Conservation (phyloP, 2,329 filamentous ascomycete genomes). For the Colletotrichum lentis region DNA sequence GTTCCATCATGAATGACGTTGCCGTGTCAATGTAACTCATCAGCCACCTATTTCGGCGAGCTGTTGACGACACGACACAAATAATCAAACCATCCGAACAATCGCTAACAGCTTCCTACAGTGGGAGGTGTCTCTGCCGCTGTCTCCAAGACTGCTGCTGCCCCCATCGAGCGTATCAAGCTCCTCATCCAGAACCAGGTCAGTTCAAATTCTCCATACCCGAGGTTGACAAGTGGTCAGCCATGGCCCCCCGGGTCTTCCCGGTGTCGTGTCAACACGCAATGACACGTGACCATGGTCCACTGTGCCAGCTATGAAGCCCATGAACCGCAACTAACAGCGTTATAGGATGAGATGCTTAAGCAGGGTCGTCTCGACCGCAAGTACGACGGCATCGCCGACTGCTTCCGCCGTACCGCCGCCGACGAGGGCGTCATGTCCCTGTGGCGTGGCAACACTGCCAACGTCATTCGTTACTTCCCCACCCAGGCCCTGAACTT, state of each 20-base stretch:
- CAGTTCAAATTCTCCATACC: slow-evolving; percentile 53
- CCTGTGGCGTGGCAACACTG: slow-evolving; percentile 99
- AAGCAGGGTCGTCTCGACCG: slow-evolving; percentile 97
- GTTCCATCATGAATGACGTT: slow-evolving; percentile 54
- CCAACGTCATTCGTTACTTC: slow-evolving; percentile 99
- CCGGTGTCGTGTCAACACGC: slow-evolving; percentile 5
- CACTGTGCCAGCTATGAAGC: neutral
- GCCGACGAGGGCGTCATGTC: slow-evolving; percentile 92
- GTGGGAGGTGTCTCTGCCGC: slow-evolving; percentile 99
- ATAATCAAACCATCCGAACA: neutral
- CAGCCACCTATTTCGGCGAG: neutral
- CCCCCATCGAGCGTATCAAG: slow-evolving; percentile 99
- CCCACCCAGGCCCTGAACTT: slow-evolving; percentile 99
- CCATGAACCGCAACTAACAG: slow-evolving; percentile 44
- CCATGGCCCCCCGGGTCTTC: slow-evolving; percentile 18
- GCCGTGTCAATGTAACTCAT: neutral
- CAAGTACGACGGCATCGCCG: slow-evolving; percentile 91
- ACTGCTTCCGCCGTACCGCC: slow-evolving; percentile 95
- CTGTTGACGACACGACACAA: neutral
- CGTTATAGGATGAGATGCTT: slow-evolving; percentile 95
- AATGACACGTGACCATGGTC: slow-evolving; percentile 28
- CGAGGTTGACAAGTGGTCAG: slow-evolving; percentile 15
- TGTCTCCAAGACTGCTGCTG: slow-evolving; percentile 99
- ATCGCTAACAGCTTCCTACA: slow-evolving; percentile 53
- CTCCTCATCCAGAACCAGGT: slow-evolving; percentile 99